Percentiles rank a stretch among this genome's conserved stretches.
Evolutionary conservation across 1,284 basidiomycete genomes (phyloP).

Genomic region (Athelia psychrophila): DNA sequence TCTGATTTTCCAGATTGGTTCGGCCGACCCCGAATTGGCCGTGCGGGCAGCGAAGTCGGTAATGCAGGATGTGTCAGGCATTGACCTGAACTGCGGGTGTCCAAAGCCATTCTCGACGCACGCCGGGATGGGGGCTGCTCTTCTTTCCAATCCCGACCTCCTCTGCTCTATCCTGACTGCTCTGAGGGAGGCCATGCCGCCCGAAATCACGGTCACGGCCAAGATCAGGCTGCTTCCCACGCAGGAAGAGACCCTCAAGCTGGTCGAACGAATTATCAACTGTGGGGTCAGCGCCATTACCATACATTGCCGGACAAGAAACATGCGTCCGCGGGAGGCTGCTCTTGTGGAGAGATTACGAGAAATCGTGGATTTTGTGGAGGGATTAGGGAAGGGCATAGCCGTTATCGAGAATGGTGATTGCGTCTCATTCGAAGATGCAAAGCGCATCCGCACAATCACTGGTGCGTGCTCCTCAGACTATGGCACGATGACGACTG

Average conservation of each 20-base stretch:
- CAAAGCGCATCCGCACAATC: conserved; percentile 65
- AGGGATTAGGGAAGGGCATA: conserved; percentile 65
- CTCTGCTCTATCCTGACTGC: conserved; percentile 85
- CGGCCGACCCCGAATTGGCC: conserved; percentile 85
- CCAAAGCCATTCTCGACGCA: conserved; percentile 97
- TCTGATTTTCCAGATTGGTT: conserved; percentile 92
- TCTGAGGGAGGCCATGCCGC: conserved; percentile 70
- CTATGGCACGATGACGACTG: conserved; percentile 1
- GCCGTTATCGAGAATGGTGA: conserved; percentile 96
- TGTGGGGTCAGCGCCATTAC: conserved; percentile 91
- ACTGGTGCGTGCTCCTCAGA: conserved; percentile 56
- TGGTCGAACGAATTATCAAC: conserved; percentile 83
- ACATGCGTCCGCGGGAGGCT: conserved; percentile 84
- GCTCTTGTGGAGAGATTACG: conserved; percentile 79
- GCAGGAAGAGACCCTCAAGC: conserved; percentile 83
- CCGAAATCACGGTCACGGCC: conserved; percentile 80
- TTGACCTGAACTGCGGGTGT: conserved; percentile 95
- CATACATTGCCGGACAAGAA: conserved; percentile 93
- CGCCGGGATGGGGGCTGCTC: conserved; percentile 94
- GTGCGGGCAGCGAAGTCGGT: conserved; percentile 89
- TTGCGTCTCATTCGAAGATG: conserved; percentile 79
- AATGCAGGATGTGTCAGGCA: conserved; percentile 86
- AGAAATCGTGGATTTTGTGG: conserved; percentile 84
- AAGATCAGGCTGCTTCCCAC: conserved; percentile 92
- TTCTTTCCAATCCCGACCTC: conserved; percentile 89